Base-by-base conservation (phyloP, 805 yeast species). In the Lipomyces orientalis region DNA sequence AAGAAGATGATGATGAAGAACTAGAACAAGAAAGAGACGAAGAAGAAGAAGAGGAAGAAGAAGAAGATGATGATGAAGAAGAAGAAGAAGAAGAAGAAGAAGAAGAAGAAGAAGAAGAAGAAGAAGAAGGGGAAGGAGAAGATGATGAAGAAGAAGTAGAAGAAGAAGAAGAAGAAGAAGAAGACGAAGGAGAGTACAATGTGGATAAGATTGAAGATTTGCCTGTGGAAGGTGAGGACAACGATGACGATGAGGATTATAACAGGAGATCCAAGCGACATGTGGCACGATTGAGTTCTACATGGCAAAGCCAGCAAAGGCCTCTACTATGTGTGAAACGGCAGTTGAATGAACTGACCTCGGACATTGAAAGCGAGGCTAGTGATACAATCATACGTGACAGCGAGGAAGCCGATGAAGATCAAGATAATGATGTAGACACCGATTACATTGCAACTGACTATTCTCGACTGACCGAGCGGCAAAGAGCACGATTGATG, bases 391-490 rank as follows among this genome's bases (percentile, higher is more conserved):
- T 55, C 9, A 31, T 22, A n/a, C 37, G 22, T 4, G 62, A 65
- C 35, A 43, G 33, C 55, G 70, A 66, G 1, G 71, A 46, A 25
- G 74, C 57, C 1, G 76, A 70, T 2, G 74, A 69, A 4, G 76
- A 70, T 31, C 74, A 63, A n/a, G 74, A 69, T 22, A 74, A 70
- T 5, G 74, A 70, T 22, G 73, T 67, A 33, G 72, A 68, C 9
- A 57, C 54, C 9, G 52, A 54, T 31, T 70, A 67, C 14, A 34
- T 54, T 14, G 65, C 59, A 52, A 70, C 14, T 1, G 75, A 73
- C 46, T 34, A 69, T 39, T 58, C 75, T 4, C 75, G 76, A n/a
- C 74, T 80, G 78, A 79, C 82, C 2, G 81, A 81, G 2, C 78
- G 83, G 14, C 83, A 80, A 66, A 76, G 82, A 19, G 77, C 79